Evolutionary conservation across 1,139 yeast species (phyloP).

Genomic region (Pneumocystis carinii): DNA sequence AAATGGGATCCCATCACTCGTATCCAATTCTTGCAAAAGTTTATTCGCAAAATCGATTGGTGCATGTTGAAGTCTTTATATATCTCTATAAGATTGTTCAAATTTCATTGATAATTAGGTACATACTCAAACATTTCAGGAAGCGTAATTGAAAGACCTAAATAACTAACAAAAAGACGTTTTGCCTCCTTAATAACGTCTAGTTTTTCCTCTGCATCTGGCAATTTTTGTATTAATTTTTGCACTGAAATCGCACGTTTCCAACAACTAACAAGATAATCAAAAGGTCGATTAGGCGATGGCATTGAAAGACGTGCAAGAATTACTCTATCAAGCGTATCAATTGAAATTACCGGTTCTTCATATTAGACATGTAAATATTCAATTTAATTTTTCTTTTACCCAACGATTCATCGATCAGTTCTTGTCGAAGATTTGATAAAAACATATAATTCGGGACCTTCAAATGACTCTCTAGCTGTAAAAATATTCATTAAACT

Average conservation of each 20-base stretch:
- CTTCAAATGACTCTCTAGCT: neutral
- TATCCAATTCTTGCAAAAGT: constrained; percentile 13
- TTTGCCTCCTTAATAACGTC: constrained; percentile 36
- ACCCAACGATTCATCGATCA: neutral
- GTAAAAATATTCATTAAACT: neutral
- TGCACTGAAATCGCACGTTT: constrained; percentile 6
- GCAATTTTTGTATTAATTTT: constrained; percentile 10
- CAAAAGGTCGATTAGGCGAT: constrained; percentile 13
- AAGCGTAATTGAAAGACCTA: constrained; percentile 52
- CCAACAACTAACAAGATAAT: constrained; percentile 14
- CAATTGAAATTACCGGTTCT: constrained; percentile 13
- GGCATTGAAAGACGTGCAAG: constrained; percentile 20
- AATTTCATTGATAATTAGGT: neutral
- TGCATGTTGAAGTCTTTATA: constrained; percentile 1
- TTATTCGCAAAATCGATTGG: constrained; percentile 13
- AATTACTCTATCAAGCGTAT: constrained; percentile 20
- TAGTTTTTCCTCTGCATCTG: constrained; percentile 15
- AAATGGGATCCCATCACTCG: constrained; percentile 20
- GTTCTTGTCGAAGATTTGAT: neutral
- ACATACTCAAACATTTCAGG: constrained; percentile 43
- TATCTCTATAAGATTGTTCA: neutral
- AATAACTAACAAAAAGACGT: constrained; percentile 48
- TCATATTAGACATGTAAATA: neutral
- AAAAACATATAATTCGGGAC: neutral
- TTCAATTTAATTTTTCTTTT: neutral